Conservation (phyloP, 2,329 filamentous ascomycete genomes). For the Beauveria rudraprayagi region DNA sequence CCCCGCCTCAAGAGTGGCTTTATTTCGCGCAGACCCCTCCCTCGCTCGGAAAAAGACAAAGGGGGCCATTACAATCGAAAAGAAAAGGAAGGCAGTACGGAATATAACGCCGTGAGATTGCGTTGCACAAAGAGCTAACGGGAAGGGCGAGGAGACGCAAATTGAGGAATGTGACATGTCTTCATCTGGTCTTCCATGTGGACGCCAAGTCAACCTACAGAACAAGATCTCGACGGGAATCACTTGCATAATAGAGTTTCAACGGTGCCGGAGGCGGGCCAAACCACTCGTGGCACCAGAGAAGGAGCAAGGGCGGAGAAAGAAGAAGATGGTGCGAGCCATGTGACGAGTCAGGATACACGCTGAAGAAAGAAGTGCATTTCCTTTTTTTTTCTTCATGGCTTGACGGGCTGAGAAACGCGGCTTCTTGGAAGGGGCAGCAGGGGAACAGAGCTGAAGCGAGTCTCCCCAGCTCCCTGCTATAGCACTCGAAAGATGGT, state of each 20-base stretch:
- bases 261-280: neutral
- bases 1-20: neutral
- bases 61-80: neutral
- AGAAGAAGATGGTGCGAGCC: neutral
- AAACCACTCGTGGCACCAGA: neutral
- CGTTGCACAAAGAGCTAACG: neutral
- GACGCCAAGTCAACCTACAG: neutral
- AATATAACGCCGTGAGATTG: neutral
- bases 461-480: slow-evolving; percentile 5
- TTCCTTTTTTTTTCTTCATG: neutral
- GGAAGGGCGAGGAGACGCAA: neutral
- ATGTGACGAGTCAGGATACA: slow-evolving; percentile 5
- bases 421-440: neutral
- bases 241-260: slow-evolving; percentile 1
- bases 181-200: neutral
- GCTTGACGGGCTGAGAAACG: neutral
- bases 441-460: neutral
- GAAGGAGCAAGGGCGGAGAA: neutral
- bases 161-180: slow-evolving; percentile 1
- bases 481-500: slow-evolving; percentile 3
- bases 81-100: neutral
- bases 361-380: neutral
- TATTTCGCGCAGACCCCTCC: neutral
- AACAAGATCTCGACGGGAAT: slow-evolving; percentile 1
- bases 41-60: neutral